Evolutionary conservation across 1,139 yeast genomes (phyloP).

Genomic region (Diutina catenulata): DNA sequence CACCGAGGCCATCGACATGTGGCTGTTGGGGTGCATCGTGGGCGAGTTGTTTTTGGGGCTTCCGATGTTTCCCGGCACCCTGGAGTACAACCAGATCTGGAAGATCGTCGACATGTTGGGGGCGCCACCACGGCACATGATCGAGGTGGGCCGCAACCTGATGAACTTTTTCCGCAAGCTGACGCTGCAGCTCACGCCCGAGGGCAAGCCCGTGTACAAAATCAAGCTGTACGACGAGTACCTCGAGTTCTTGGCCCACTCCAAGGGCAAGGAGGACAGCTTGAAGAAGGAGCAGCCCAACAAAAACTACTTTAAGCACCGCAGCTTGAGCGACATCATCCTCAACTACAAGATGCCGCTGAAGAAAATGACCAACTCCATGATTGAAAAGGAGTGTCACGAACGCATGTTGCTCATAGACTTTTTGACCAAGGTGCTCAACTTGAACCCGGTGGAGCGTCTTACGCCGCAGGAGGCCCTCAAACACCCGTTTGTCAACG

Average conservation of each 20-base stretch:
- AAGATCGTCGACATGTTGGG: slow-evolving; percentile 80
- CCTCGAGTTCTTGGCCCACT: slow-evolving; percentile 21
- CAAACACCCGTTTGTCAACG: slow-evolving; percentile 75
- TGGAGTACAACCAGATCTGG: slow-evolving; percentile 83
- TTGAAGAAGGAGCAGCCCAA: slow-evolving; percentile 63
- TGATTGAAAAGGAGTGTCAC: slow-evolving; percentile 59
- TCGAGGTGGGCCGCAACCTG: slow-evolving; percentile 87
- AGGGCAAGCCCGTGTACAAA: slow-evolving; percentile 10
- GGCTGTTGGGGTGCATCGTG: slow-evolving; percentile 96
- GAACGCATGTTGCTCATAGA: slow-evolving; percentile 67
- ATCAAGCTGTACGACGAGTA: slow-evolving; percentile 26
- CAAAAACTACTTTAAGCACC: slow-evolving; percentile 73
- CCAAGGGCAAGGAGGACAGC: slow-evolving; percentile 34
- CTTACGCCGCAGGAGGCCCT: slow-evolving; percentile 96
- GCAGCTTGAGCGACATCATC: slow-evolving; percentile 62
- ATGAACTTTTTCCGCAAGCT: slow-evolving; percentile 51
- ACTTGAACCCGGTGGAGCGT: slow-evolving; percentile 83
- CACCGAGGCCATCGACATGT: slow-evolving; percentile 90
- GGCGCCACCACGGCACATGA: slow-evolving; percentile 89
- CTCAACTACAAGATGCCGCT: slow-evolving; percentile 65
- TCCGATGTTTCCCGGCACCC: slow-evolving; percentile 91
- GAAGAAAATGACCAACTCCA: slow-evolving; percentile 52
- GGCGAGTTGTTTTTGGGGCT: slow-evolving; percentile 89
- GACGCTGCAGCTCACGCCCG: slow-evolving; percentile 7
- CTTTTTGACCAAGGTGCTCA: slow-evolving; percentile 66